These are phyloP conservation scores for Ocimum tenuiflorum DNA, from an alignment of 257 asterid species.

Conservation along the genomic window DNA sequence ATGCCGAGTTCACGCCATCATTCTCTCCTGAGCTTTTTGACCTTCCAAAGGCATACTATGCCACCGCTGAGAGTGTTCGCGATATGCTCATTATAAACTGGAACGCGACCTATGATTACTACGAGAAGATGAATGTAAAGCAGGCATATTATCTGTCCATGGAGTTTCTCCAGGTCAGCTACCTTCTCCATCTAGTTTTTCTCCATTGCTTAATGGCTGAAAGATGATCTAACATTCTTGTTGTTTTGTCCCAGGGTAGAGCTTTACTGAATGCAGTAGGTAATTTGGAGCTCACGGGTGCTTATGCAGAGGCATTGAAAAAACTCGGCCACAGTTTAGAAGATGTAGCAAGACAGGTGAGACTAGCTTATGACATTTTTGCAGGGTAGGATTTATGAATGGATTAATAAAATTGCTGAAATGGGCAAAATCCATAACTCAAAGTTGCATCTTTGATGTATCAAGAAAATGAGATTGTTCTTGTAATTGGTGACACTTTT, in stretches of 20 bases:
- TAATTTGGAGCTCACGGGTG: conserved; percentile 52
- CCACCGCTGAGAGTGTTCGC: conserved; percentile 60
- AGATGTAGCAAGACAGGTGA: conserved; percentile 48
- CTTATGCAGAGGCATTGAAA: conserved; percentile 56
- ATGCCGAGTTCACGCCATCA: conserved; percentile 54
- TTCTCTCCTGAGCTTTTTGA: conserved; percentile 46
- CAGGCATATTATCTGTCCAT: conserved; percentile 60
- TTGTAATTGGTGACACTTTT: not conserved
- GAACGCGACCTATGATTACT: conserved; percentile 50
- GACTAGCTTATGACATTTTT: not conserved
- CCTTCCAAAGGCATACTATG: conserved; percentile 48
- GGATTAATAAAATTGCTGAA: too few species aligned
- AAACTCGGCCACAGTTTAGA: conserved; percentile 46
- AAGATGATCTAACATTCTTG: not conserved
- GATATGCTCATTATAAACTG: conserved; percentile 54
- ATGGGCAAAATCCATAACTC: too few species aligned
- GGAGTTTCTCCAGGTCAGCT: conserved; percentile 62
- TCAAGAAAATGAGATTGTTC: not conserved
- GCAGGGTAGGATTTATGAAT: too few species aligned
- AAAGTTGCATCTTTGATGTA: not conserved
- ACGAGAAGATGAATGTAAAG: conserved; percentile 43
- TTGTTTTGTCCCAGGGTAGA: conserved; percentile 37
- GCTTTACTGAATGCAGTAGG: conserved; percentile 59
- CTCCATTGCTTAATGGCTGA: not conserved
- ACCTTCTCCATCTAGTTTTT: not conserved